Evolutionary conservation across 495 filamentous ascomycete genomes (phyloP).

Genomic region (Cenococcum geophilum): DNA sequence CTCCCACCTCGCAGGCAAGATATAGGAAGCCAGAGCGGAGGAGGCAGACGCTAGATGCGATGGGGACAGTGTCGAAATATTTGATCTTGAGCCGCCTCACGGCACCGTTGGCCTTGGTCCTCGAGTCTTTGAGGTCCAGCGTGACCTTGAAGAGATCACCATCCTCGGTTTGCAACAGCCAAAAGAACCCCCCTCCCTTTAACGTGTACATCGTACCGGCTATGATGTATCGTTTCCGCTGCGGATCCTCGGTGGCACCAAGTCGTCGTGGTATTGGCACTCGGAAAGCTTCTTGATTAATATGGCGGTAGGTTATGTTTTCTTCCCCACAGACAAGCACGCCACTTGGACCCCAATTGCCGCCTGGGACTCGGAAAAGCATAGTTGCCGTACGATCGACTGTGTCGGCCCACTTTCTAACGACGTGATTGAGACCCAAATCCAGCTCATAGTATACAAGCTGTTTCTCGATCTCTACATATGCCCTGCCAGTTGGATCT

Average conservation of each 20-base stretch:
- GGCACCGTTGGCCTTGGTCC: constrained; percentile 58
- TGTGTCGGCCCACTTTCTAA: constrained; percentile 88
- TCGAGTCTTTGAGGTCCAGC: constrained; percentile 68
- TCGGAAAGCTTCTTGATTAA: constrained; percentile 81
- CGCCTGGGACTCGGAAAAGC: constrained; percentile 93
- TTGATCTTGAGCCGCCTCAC: constrained; percentile 85
- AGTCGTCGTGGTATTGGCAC: constrained; percentile 81
- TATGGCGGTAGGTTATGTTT: constrained; percentile 89
- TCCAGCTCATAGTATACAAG: constrained; percentile 97
- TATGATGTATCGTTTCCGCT: constrained; percentile 77
- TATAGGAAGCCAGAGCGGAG: constrained; percentile 95
- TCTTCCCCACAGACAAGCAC: constrained; percentile 93
- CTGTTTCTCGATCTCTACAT: constrained; percentile 74
- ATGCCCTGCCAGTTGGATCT: constrained; percentile 80
- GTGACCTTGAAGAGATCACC: constrained; percentile 97
- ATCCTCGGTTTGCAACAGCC: constrained; percentile 90
- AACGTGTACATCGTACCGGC: constrained; percentile 95
- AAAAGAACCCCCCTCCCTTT: constrained; percentile 88
- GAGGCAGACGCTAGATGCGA: constrained; percentile 80
- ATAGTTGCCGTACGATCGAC: constrained; percentile 87
- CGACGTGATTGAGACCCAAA: constrained; percentile 92
- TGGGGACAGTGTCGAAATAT: constrained; percentile 93
- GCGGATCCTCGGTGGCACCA: constrained; percentile 85
- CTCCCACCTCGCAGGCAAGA: constrained; percentile 84
- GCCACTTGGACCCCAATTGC: constrained; percentile 87